Conservation (phyloP, 495 filamentous ascomycete genomes). For the Xylaria telfairii region DNA sequence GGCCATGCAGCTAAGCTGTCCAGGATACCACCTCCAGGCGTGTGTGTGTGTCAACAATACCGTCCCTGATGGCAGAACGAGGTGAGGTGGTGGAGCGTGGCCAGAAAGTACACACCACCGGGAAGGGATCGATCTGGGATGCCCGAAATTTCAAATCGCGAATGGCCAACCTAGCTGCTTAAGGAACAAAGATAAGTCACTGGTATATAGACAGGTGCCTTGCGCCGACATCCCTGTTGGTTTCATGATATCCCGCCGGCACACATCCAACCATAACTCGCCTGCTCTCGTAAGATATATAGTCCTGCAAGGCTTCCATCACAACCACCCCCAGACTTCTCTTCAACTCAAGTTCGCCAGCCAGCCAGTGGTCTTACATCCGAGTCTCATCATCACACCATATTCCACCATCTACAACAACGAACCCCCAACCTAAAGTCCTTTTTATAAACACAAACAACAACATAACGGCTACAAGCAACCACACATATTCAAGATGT, state of each 20-base stretch:
- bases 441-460: background rate
- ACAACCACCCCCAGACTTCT: background rate
- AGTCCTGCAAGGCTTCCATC: conserved; percentile 24
- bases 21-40: background rate
- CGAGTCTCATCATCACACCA: background rate
- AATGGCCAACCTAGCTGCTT: conserved; percentile 4
- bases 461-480: background rate
- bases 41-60: background rate
- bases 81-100: background rate
- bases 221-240: background rate
- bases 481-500: conserved; percentile 18
- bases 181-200: background rate
- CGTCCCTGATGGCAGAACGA: background rate
- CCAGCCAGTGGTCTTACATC: background rate
- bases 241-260: conserved; percentile 10
- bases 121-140: conserved; percentile 11
- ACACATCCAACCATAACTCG: background rate
- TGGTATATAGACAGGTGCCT: conserved; percentile 3
- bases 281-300: conserved; percentile 22
- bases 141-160: conserved; percentile 20
- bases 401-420: background rate
- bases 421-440: background rate
- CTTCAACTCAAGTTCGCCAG: background rate
- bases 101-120: background rate
- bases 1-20: conserved; percentile 25